Evolutionary conservation across 257 asterid genomes (phyloP), one percentile per base, ranked within the genome.

Genomic region (Cordia subcordata): DNA sequence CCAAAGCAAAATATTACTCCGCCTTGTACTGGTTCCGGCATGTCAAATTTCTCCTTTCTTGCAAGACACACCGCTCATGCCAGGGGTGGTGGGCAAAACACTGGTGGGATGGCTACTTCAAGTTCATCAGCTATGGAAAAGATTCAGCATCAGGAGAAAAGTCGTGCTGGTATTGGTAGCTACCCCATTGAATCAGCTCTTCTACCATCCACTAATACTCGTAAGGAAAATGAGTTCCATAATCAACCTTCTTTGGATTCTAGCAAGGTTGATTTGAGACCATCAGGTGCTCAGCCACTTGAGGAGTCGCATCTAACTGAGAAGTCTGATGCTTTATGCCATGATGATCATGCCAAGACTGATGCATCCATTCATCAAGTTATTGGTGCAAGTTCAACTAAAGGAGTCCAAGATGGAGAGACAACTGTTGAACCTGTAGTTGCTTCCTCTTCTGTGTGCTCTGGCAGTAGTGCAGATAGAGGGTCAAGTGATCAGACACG

Each of bases 381-480:
- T 57, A 46, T 55, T 46, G 51, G 49, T 68, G 64, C 75, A 10
- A 61, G 63, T 63, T 51, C 65, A 12, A 60, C 40, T 10, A 78
- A 66, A 69, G 77, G 74, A 59, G 68, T 64, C 16, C 72, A 67
- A 10, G 77, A 73, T 55, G 75, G 74, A 35, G 94, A 86, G 70
- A 78, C 56, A 75, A 65, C 39, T 42, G 73, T 71, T 46, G 95
- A 89, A 72, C 84, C 83, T 46, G 67, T 70, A 71, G 82, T 81
- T 72, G 89, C 85, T 75, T 82, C 85, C 38, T 91, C 98, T 63
- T 93, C 99, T 56, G 96, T 86, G 8, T 87, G 99, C 68, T 93
- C 99, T 13, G 97, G 86, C 16, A 79, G 84, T 50, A 80, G 95
- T 62, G 90, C 67, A 15, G 95, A 85, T 61, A 77, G 88, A 72